A percentile compares a stretch with the other conserved stretches of the same genome.
phyloP scores from a whole-genome alignment of 2,329 filamentous ascomycete genomes.

The Trichoderma simmonsii region DNA sequence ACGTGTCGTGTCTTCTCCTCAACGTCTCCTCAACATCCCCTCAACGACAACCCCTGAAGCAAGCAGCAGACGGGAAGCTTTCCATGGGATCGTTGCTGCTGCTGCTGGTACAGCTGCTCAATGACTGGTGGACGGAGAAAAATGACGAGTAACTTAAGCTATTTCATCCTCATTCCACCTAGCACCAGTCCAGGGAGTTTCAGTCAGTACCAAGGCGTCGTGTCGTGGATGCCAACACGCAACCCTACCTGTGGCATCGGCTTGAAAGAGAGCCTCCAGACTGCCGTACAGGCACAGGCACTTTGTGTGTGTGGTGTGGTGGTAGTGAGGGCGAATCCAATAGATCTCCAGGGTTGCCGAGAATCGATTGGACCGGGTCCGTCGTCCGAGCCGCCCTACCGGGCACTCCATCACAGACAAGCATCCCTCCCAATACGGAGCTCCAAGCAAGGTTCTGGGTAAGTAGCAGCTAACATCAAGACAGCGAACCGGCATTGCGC shows the following conservation, averaged over 20 bases:
- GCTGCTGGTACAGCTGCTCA: not conserved
- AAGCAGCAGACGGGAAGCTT: not conserved
- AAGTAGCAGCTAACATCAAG: not conserved
- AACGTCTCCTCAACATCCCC: not conserved
- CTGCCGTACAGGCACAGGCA: not conserved
- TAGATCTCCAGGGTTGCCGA: constrained; percentile 15
- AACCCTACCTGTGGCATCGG: not conserved
- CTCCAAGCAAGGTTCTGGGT: not conserved
- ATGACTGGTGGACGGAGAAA: not conserved
- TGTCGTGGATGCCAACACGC: not conserved
- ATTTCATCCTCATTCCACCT: not conserved
- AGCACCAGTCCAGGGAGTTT: not conserved
- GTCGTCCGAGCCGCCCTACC: constrained; percentile 14
- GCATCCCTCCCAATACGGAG: not conserved
- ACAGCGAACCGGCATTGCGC: not conserved
- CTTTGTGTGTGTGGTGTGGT: not conserved
- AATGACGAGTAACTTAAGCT: not conserved
- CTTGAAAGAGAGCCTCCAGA: not conserved
- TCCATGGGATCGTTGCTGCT: not conserved
- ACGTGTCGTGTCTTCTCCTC: constrained; percentile 3
- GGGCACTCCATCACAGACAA: constrained; percentile 13
- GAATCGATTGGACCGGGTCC: constrained; percentile 14
- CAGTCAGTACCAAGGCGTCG: not conserved
- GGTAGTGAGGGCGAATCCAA: not conserved
- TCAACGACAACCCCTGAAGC: not conserved